Evolutionary conservation across 2,329 filamentous ascomycete species (phyloP), one percentile per base, ranked within the genome.

Genomic region (Botrytis squamosa): DNA sequence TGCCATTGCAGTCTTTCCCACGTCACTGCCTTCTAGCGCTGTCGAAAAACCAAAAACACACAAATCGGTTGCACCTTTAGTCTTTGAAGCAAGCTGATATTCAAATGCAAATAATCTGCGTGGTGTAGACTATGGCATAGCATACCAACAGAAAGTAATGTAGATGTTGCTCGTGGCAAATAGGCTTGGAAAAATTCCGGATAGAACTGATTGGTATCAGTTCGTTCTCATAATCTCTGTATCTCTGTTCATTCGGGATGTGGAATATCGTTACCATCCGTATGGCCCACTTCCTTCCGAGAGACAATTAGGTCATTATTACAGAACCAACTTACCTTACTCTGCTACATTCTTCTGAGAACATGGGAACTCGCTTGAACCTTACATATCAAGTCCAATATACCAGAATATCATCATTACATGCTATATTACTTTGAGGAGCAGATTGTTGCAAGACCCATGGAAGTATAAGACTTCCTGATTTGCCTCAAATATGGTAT

Each of bases 31-130:
- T 16, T 55, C 12, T 7, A 25, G 25, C 3, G 25, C 2, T 55
- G 25, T 25, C 49, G 49, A n/a, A 55, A 0, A 55, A n/a, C 6
- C 12, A 7, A 8, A 7, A n/a, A 16, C 3, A n/a, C 49, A n/a
- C 3, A 14, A 2, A 55, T n/a, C 25, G 7, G 25, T n/a, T n/a
- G 25, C 25, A 16, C 25, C 2, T 0, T 12, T 25, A n/a, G 49
- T 0, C 0, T n/a, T n/a, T n/a, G 2, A 16, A 55, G 2, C 49
- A 16, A n/a, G 25, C 10, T 16, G 49, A 8, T n/a, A 0, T 1
- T 7, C 0, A 55, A 55, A 55, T 5, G 49, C 22, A 16, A n/a
- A n/a, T 5, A n/a, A 4, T 55, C 12, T 16, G 25, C 12, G 25
- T 7, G 25, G 3, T 55, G 12, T 55, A 5, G 10, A 25, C 49